phyloP scores from a whole-genome alignment of 768 basidiomycete species.

The Arthromyces matolae region DNA sequence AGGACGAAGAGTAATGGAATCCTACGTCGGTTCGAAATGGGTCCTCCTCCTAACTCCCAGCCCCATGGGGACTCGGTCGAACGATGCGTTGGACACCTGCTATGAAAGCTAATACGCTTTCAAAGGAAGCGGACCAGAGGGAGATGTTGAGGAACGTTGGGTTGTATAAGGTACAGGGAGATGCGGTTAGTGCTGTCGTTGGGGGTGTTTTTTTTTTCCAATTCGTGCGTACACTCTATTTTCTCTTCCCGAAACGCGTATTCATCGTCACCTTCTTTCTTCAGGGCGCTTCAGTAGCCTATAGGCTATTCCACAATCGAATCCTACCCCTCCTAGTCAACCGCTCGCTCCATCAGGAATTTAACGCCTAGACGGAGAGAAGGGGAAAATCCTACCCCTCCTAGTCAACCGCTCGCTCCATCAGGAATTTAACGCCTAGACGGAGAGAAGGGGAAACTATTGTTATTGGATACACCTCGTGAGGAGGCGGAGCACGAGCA shows the following conservation, averaged over 20 bases:
- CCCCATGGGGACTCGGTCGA: slow-evolving; percentile 73
- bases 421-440: too few relatives aligned
- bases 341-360: too few relatives aligned
- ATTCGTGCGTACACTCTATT: slow-evolving; percentile 50
- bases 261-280: slow-evolving; percentile 2
- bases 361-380: too few relatives aligned
- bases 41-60: too few relatives aligned
- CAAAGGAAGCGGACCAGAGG: slow-evolving; percentile 23
- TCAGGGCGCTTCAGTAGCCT: slow-evolving; percentile 47
- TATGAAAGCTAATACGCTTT: slow-evolving; percentile 33
- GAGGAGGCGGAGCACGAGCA: neutral
- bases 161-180: too few relatives aligned
- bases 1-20: slow-evolving; percentile 76
- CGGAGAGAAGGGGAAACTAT: slow-evolving; percentile 35
- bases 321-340: too few relatives aligned
- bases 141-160: too few relatives aligned
- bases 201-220: slow-evolving; percentile 63
- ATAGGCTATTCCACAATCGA: slow-evolving; percentile 51
- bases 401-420: too few relatives aligned
- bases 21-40: too few relatives aligned
- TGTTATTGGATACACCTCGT: slow-evolving; percentile 12
- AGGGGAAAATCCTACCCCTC: too few relatives aligned
- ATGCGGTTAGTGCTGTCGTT: too few relatives aligned
- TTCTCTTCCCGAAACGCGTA: neutral
- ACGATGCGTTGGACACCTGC: slow-evolving; percentile 72